Percentiles rank a stretch among this genome's conserved stretches.
Conservation (phyloP, 331 rosid species). For the Rhamnella rubrinervis region DNA sequence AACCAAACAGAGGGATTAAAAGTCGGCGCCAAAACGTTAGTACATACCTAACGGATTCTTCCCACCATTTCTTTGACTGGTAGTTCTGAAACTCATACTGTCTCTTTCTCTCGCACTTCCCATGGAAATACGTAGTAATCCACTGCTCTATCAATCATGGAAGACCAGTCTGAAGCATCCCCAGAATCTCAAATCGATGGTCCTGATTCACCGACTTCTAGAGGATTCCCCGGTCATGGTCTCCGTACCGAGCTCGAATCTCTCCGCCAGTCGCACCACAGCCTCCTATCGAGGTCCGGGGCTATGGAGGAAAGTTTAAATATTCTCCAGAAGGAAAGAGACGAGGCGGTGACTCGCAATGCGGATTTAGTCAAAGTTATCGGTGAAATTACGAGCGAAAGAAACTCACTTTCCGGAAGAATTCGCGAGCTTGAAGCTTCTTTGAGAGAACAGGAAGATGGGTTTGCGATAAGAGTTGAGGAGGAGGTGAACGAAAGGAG, state of each 20-base stretch:
- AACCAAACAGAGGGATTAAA: too few relatives aligned
- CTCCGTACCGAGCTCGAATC: slow-evolving; percentile 31
- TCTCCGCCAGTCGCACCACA: slow-evolving; percentile 25
- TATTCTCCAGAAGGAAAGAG: slow-evolving; percentile 21
- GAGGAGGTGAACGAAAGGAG: slow-evolving; percentile 22
- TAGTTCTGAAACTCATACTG: slow-evolving; percentile 38
- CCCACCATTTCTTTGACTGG: slow-evolving; percentile 44
- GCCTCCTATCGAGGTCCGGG: slow-evolving; percentile 18
- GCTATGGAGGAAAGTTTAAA: slow-evolving; percentile 19
- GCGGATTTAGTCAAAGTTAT: slow-evolving; percentile 17
- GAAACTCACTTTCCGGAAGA: slow-evolving; percentile 31
- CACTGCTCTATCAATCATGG: slow-evolving; percentile 5
- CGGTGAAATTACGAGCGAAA: slow-evolving; percentile 28
- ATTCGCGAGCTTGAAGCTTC: slow-evolving; percentile 29
- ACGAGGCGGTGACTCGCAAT: slow-evolving; percentile 23
- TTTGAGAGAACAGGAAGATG: slow-evolving; percentile 34
- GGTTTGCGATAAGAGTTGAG: slow-evolving; percentile 23
- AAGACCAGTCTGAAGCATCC: slow-evolving; percentile 20
- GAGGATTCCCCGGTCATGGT: slow-evolving; percentile 17
- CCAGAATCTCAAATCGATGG: slow-evolving; percentile 8
- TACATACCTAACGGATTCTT: background rate
- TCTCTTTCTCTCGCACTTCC: slow-evolving; percentile 18
- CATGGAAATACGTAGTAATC: slow-evolving; percentile 13
- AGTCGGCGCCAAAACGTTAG: slow-evolving; percentile 3
- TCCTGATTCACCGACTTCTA: slow-evolving; percentile 15